Base-by-base conservation (phyloP, 108 stramenopile genomes). In the Cyclotella baltica region DNA sequence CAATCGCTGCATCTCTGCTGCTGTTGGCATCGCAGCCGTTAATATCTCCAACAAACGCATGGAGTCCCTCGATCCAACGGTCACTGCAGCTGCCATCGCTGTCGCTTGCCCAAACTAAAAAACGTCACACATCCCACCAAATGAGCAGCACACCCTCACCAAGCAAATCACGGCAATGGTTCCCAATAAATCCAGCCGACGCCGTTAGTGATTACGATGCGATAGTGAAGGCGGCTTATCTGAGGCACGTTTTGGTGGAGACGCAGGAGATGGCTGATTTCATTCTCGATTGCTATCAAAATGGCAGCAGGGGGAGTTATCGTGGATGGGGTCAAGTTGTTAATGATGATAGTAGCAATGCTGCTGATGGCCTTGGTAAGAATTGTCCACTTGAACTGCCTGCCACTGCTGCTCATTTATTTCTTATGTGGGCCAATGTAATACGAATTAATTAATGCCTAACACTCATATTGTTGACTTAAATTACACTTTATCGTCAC, bases 231-330 rank as follows among this genome's bases (percentile, higher is more conserved):
- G 40, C 70, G 40, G 81, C 77, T 18, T 85, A 73, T 46, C n/a
- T 87, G 29, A 81, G 87, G 29, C 94, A 95, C 65, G 78, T 93
- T 53, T 65, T 95, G 27, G 84, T 95, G 34, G 90, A 91, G 47
- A 87, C 94, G 18, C 70, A 89, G 38, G 89, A 90, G 67, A 80
- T 93, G 81, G 92, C 89, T 11, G 74, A 88, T 58, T 62, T 89
- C 20, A 86, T 77, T 18, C 19, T 91, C 72, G 62, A 85, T 23
- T 38, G 81, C 23, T 87, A 86, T 67, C 55, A 90, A 10, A 64
- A n/a, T n/a, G n/a, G n/a, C n/a, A n/a, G 48, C 29, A 66, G 74
- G 16, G 78, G 85, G 31, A 72, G 37, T 3, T 15, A 40, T 0
- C 56, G 50, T 23, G 61, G 15, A 27, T 55, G 67, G 10, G 52